Evolutionary conservation across 805 yeast genomes (phyloP).

Genomic region (Candida xyloterini): DNA sequence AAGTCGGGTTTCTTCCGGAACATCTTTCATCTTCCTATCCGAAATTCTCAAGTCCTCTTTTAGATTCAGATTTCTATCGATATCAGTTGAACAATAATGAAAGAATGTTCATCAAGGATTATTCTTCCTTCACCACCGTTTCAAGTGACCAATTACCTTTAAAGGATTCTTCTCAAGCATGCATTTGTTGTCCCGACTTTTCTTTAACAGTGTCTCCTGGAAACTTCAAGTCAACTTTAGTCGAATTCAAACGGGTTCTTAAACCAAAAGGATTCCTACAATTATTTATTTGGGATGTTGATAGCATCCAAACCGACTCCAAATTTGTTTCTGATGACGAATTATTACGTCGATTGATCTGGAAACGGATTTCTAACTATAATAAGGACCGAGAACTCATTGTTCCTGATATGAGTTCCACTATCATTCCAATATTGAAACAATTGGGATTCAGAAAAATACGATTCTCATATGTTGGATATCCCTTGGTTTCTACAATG

Average conservation of each 20-base stretch:
- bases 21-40: constrained; percentile 20
- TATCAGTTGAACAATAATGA: constrained; percentile 25
- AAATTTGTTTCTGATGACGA: constrained; percentile 15
- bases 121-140: constrained; percentile 33
- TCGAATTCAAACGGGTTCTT: constrained; percentile 31
- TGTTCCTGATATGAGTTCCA: constrained; percentile 20
- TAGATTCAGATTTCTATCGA: constrained; percentile 21
- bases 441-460: constrained; percentile 27
- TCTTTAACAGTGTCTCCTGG: constrained; percentile 16
- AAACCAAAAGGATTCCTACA: constrained; percentile 32
- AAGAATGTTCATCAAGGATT: constrained; percentile 23
- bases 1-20: constrained; percentile 23
- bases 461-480: constrained; percentile 24
- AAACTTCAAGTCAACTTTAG: constrained; percentile 21
- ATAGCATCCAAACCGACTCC: constrained; percentile 6
- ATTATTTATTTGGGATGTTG: constrained; percentile 30
- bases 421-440: constrained; percentile 22
- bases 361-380: constrained; percentile 21
- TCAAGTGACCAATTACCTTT: constrained; percentile 28
- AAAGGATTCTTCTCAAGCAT: constrained; percentile 26
- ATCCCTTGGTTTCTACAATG: constrained; percentile 25
- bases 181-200: constrained; percentile 30
- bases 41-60: constrained; percentile 19
- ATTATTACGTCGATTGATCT: constrained; percentile 18
- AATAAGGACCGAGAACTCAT: constrained; percentile 14